Base-by-base conservation (phyloP, 2,329 filamentous ascomycete genomes). In the Xylaria sp. region DNA sequence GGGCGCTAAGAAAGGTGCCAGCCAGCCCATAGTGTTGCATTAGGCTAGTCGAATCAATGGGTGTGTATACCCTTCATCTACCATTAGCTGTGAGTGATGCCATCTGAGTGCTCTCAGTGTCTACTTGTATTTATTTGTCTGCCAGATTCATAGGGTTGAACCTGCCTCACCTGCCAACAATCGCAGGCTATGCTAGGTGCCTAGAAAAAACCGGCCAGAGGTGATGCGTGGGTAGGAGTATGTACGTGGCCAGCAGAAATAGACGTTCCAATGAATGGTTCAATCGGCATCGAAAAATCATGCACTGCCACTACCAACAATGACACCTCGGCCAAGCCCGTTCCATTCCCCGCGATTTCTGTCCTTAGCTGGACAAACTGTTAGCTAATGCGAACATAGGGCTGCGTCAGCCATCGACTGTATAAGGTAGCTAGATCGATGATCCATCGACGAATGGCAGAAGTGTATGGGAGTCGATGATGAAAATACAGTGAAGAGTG, bases 41-140 rank as follows among this genome's bases (percentile, higher is more conserved):
- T 68, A 57, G 28, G 57, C 10, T 61, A 51, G 18, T 55, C 18
- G 23, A 65, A 65, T 65, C 31, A 57, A 49, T 41, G 51, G 33
- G 25, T 55, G 62, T 58, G 56, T 64, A 51, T 62, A 41, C 20
- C 10, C 20, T 31, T 43, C 57, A 31, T 41, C 20, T 28, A 13
- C 23, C 1, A 20, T 31, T 10, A n/a, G 23, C 7, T 58, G 15
- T 15, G 31, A 10, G 15, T 46, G 39, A 46, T 25, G 3, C 2
- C 56, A 15, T 25, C 2, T 39, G 9, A 10, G 1, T 36, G 8
- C n/a, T 25, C 3, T 33, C 31, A n/a, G 8, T 10, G 18, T 6
- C 28, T 3, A 3, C 8, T 54, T 33, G 9, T 36, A 3, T 56
- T 54, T 33, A 5, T n/a, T n/a, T 10, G 1, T 56, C 3, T 20